Evolutionary conservation across 23 red algal genomes (phyloP).

Genomic region (Gracilariopsis chorda): DNA sequence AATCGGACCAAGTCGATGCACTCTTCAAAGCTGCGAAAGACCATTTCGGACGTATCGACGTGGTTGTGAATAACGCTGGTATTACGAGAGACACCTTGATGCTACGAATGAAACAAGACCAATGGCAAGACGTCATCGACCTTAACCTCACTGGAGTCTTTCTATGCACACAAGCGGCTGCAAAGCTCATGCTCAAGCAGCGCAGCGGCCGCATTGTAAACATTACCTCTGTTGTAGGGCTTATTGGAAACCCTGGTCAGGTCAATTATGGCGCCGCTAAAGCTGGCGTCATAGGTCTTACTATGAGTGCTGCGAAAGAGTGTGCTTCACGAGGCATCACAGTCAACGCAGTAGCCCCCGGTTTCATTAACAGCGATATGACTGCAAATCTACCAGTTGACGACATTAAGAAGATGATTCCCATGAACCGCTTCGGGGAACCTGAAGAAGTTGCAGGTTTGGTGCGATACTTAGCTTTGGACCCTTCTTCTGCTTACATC

Average conservation of each 20-base stretch:
- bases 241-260: conserved; percentile 96
- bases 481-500: conserved; percentile 96
- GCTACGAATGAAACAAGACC: conserved; percentile 81
- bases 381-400: conserved; percentile 76
- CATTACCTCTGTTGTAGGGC: conserved; percentile 91
- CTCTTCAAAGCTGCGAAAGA: conserved; percentile 76
- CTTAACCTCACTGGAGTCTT: conserved; percentile 96
- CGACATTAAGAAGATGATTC: conserved; percentile 78
- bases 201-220: conserved; percentile 92
- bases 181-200: conserved; percentile 98
- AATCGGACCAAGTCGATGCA: conserved; percentile 62
- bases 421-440: conserved; percentile 87
- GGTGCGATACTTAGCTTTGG: conserved; percentile 86
- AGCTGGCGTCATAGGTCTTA: conserved; percentile 91
- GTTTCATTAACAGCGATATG: conserved; percentile 98
- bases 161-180: conserved; percentile 86
- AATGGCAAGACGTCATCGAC: conserved; percentile 97
- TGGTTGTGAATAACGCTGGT: conserved; percentile 97
- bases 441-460: conserved; percentile 89
- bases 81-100: conserved; percentile 88
- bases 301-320: conserved; percentile 84
- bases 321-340: conserved; percentile 86
- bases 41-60: conserved; percentile 65
- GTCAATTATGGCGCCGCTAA: conserved; percentile 96
- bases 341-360: conserved; percentile 95